Conservation (phyloP, 139 green algal species). For the Micromonas pusilla region DNA sequence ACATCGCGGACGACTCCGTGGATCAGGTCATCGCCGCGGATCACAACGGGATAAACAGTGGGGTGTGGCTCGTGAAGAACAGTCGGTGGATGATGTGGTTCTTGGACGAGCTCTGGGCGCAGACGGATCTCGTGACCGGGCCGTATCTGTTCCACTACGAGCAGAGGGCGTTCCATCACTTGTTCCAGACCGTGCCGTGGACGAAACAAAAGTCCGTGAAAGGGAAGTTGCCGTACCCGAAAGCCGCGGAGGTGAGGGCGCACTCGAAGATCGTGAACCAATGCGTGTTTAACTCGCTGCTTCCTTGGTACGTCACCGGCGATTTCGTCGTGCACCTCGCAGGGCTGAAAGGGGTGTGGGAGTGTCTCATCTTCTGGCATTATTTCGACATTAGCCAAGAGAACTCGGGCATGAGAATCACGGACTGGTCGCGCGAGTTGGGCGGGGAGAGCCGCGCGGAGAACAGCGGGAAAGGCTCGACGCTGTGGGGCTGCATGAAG, state of each 20-base stretch:
- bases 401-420: background rate
- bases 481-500: slow-evolving; percentile 1
- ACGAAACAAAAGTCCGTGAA: background rate
- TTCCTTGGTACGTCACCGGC: slow-evolving; percentile 19
- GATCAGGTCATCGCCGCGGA: slow-evolving; percentile 14
- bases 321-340: slow-evolving; percentile 20
- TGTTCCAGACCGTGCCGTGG: slow-evolving; percentile 14
- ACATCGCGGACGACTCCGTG: slow-evolving; percentile 13
- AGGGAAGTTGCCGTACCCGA: background rate
- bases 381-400: slow-evolving; percentile 11
- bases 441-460: background rate
- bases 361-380: slow-evolving; percentile 18
- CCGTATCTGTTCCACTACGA: slow-evolving; percentile 25
- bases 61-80: slow-evolving; percentile 21
- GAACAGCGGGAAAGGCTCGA: background rate
- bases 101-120: slow-evolving; percentile 20
- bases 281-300: slow-evolving; percentile 17
- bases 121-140: slow-evolving; percentile 9
- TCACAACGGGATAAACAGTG: slow-evolving; percentile 15
- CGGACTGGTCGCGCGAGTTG: background rate
- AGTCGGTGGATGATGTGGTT: slow-evolving; percentile 18
- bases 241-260: background rate
- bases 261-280: slow-evolving; percentile 17
- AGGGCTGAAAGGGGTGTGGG: slow-evolving; percentile 9
- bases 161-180: slow-evolving; percentile 16